These are phyloP conservation scores for Aaosphaeria pasadenensis DNA, from an alignment of 2,329 filamentous ascomycete species.

Conservation along the genomic window DNA sequence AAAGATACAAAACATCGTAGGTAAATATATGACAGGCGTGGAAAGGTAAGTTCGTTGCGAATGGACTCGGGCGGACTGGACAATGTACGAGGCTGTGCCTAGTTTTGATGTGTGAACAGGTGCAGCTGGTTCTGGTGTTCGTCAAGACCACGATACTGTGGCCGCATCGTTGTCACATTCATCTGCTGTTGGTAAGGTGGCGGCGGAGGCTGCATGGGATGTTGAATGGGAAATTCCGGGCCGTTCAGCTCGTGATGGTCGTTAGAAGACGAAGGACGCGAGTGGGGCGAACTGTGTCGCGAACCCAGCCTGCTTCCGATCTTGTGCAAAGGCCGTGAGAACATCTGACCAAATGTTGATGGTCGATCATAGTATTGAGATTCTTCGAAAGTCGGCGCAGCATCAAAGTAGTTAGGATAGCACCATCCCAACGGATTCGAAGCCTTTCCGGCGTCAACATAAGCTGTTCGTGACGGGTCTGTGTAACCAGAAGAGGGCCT, in stretches of 20 bases:
- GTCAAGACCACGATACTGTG: conserved; percentile 13
- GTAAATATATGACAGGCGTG: no score
- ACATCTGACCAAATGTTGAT: conserved; percentile 29
- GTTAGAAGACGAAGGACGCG: conserved; percentile 19
- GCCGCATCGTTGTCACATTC: conserved; percentile 3
- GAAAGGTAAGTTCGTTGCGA: no score
- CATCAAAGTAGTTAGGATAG: conserved; percentile 35
- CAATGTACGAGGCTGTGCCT: background rate
- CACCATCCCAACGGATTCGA: conserved; percentile 29
- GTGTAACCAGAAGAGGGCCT: background rate
- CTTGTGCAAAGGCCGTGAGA: conserved; percentile 31
- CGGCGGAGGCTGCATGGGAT: conserved; percentile 11
- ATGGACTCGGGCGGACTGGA: no score
- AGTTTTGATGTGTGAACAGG: conserved; percentile 13
- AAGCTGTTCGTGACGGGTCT: conserved; percentile 2
- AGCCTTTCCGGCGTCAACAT: conserved; percentile 25
- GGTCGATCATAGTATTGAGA: conserved; percentile 35
- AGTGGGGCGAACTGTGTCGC: conserved; percentile 21
- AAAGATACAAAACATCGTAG: no score
- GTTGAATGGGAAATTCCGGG: conserved; percentile 19
- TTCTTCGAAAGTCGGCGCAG: conserved; percentile 32
- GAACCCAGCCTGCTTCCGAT: conserved; percentile 27
- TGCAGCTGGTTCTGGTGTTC: conserved; percentile 19
- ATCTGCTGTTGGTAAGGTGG: conserved; percentile 15
- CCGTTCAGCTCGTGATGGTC: conserved; percentile 18